Percentiles rank a stretch among this genome's conserved stretches.
phyloP scores from a whole-genome alignment of 2,329 filamentous ascomycete species.

The Huntiella abstrusa region DNA sequence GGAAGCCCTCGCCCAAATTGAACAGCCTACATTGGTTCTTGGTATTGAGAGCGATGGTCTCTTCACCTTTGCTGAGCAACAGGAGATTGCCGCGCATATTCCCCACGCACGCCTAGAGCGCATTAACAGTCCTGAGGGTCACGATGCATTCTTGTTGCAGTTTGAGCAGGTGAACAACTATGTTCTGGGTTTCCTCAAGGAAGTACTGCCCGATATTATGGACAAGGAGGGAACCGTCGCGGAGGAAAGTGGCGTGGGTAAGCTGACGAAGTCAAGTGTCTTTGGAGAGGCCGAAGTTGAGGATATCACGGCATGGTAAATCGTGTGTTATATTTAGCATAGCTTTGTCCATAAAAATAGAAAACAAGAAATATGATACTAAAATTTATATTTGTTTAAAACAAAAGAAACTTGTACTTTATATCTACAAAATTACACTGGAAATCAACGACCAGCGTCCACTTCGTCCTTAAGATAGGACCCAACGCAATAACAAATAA shows the following conservation, averaged over 20 bases:
- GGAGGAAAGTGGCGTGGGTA: slow-evolving; percentile 33
- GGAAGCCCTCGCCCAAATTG: slow-evolving; percentile 60
- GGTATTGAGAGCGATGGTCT: slow-evolving; percentile 92
- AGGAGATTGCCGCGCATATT: slow-evolving; percentile 72
- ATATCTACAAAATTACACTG: no score
- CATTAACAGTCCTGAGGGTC: slow-evolving; percentile 86
- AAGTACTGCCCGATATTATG: slow-evolving; percentile 83
- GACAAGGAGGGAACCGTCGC: slow-evolving; percentile 30
- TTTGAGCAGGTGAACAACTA: slow-evolving; percentile 94
- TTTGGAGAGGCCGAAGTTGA: slow-evolving; percentile 94
- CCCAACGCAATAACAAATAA: no score
- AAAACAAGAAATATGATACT: no score
- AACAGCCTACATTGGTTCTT: slow-evolving; percentile 77
- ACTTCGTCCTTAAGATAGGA: no score
- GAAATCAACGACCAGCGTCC: no score
- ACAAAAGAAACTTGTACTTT: no score
- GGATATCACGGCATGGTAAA: slow-evolving; percentile 81
- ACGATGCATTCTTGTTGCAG: slow-evolving; percentile 89
- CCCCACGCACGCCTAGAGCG: slow-evolving; percentile 59
- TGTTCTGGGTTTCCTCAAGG: slow-evolving; percentile 64
- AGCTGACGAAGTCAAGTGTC: slow-evolving; percentile 67
- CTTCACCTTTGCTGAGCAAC: slow-evolving; percentile 92
- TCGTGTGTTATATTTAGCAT: not conserved
- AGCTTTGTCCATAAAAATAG: no score
- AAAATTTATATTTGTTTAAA: no score